Evolutionary conservation across 1,139 yeast genomes (phyloP).

Genomic region (Meyerozyma guilliermondii): DNA sequence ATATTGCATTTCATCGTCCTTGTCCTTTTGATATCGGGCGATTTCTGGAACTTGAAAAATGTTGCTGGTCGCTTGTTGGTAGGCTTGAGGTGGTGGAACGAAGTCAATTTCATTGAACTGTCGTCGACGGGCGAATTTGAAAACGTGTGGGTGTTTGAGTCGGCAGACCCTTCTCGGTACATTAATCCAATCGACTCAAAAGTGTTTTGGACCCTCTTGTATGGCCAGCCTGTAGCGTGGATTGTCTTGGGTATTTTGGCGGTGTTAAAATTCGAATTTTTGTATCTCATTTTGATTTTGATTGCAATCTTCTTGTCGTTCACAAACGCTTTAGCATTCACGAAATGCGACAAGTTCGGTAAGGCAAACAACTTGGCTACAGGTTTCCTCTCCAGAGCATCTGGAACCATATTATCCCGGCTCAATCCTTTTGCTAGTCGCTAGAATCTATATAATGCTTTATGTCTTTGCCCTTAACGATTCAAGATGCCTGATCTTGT

Average conservation of each 20-base stretch:
- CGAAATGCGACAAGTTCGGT: conserved; percentile 85
- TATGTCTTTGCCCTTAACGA: not conserved
- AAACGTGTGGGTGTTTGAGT: conserved; percentile 85
- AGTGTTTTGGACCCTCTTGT: conserved; percentile 78
- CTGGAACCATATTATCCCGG: conserved; percentile 43
- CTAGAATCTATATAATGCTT: not conserved
- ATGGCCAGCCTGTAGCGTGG: conserved; percentile 77
- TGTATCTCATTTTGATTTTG: conserved; percentile 61
- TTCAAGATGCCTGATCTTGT: conserved; percentile 1
- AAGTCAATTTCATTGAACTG: conserved; percentile 38
- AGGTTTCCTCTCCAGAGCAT: conserved; percentile 45
- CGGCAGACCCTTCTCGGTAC: conserved; percentile 74
- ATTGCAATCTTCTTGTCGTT: conserved; percentile 69
- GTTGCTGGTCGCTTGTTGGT: conserved; percentile 85
- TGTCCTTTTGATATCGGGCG: conserved; percentile 73
- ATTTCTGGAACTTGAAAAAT: conserved; percentile 92
- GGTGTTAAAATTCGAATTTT: conserved; percentile 66
- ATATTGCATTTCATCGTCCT: conserved; percentile 75
- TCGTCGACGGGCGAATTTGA: conserved; percentile 50
- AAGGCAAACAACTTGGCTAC: conserved; percentile 63
- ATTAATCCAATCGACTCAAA: conserved; percentile 90
- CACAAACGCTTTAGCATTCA: conserved; percentile 85
- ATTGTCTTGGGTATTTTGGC: conserved; percentile 68
- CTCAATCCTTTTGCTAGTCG: conserved; percentile 39
- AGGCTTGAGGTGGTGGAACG: conserved; percentile 96